phyloP scores from a whole-genome alignment of 1,284 basidiomycete species.

The Trametes sp. region DNA sequence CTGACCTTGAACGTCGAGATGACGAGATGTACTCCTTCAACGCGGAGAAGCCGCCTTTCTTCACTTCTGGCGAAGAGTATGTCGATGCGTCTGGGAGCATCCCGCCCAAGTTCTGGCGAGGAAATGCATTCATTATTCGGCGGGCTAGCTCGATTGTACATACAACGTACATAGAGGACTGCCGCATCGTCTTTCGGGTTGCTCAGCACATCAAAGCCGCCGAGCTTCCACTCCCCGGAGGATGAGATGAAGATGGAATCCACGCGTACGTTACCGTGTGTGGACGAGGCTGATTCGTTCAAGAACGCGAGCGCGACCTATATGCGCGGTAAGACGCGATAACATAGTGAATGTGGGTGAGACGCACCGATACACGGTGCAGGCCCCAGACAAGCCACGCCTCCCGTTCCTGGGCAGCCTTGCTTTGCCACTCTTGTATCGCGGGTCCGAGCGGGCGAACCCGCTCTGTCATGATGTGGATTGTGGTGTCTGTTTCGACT shows the following conservation, averaged over 20 bases:
- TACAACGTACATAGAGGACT: conserved; percentile 76
- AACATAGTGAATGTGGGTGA: not conserved
- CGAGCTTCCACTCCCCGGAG: conserved; percentile 96
- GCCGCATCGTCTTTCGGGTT: conserved; percentile 79
- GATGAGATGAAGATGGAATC: conserved; percentile 89
- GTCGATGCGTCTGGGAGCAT: conserved; percentile 65
- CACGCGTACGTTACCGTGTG: conserved; percentile 87
- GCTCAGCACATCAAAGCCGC: conserved; percentile 92
- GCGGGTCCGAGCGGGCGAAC: conserved; percentile 80
- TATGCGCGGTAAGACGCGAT: not conserved
- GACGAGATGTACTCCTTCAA: conserved; percentile 79
- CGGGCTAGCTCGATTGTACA: conserved; percentile 25
- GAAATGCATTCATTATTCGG: conserved; percentile 33
- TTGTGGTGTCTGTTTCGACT: conserved; percentile 85
- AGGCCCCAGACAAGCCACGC: conserved; percentile 97
- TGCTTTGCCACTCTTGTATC: conserved; percentile 70
- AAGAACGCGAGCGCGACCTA: conserved; percentile 92
- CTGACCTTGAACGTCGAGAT: conserved; percentile 7
- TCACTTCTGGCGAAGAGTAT: conserved; percentile 88
- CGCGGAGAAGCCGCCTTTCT: conserved; percentile 84
- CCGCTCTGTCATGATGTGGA: conserved; percentile 96
- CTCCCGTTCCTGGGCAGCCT: conserved; percentile 70
- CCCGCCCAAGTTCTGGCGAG: conserved; percentile 72
- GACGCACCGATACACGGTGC: conserved; percentile 85
- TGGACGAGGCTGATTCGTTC: conserved; percentile 85